Conservation (phyloP, 495 filamentous ascomycete species). For the Podospora comata region DNA sequence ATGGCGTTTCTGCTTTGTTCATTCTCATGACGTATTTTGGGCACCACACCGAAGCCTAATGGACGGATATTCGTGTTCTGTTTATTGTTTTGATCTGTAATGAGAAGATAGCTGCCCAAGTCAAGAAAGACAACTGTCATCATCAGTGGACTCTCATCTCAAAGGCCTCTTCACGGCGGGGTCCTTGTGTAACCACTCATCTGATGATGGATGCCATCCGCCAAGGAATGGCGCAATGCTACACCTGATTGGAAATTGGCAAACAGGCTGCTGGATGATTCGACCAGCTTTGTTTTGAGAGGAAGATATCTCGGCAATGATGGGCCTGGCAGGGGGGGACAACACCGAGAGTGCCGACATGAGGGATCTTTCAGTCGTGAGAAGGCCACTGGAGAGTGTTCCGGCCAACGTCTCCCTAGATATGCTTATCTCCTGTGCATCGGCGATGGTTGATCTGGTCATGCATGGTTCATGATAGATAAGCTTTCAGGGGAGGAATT, state of each 20-base stretch:
- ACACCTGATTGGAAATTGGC: not conserved
- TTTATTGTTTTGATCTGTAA: no score
- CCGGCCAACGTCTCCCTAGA: not conserved
- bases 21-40: not conserved
- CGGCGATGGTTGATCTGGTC: not conserved
- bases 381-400: not conserved
- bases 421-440: not conserved
- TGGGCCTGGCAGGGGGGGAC: not conserved
- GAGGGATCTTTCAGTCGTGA: not conserved
- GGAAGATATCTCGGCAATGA: not conserved
- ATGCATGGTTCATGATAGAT: slow-evolving; percentile 1
- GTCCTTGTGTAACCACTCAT: not conserved
- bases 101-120: not conserved
- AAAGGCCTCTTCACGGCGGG: not conserved
- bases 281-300: not conserved
- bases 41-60: not conserved
- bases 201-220: slow-evolving; percentile 8
- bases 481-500: not conserved
- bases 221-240: slow-evolving; percentile 14
- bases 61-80: not conserved
- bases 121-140: not conserved
- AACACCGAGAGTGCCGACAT: slow-evolving; percentile 1
- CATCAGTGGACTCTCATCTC: not conserved
- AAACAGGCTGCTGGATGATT: slow-evolving; percentile 5
- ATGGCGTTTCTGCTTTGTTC: not conserved